Evolutionary conservation across 352 stramenopile species (phyloP).

Genomic region (Phytophthora boehmeriae): DNA sequence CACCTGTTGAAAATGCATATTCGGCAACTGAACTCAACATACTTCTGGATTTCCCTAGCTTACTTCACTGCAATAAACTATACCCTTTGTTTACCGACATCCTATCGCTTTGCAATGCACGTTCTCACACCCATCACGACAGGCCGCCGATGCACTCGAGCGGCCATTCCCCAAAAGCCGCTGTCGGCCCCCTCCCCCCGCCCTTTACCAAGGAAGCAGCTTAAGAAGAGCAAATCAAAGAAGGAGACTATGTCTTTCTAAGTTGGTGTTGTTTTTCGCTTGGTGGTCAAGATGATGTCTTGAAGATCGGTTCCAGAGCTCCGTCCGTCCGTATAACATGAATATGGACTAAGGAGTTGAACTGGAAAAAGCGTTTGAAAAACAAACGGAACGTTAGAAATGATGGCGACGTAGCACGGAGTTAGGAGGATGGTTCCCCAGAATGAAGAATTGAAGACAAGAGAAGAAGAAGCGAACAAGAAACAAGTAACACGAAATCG

Average conservation of each 20-base stretch:
- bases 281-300: slow-evolving; percentile 82
- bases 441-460: slow-evolving; percentile 81
- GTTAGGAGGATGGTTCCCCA: slow-evolving; percentile 86
- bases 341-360: slow-evolving; percentile 57
- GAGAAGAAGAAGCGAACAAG: slow-evolving; percentile 60
- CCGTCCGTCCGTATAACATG: slow-evolving; percentile 70
- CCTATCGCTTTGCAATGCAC: too few species aligned
- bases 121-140: too few species aligned
- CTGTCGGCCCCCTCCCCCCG: slow-evolving; percentile 65
- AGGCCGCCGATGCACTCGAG: neutral
- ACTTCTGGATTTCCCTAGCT: neutral
- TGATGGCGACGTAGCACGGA: slow-evolving; percentile 74
- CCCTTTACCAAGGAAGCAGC: slow-evolving; percentile 65
- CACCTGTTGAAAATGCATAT: slow-evolving; percentile 20
- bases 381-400: slow-evolving; percentile 78
- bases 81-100: neutral
- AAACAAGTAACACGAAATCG: slow-evolving; percentile 32
- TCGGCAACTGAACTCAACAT: slow-evolving; percentile 15
- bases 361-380: slow-evolving; percentile 60
- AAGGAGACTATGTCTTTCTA: slow-evolving; percentile 91
- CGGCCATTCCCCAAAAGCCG: slow-evolving; percentile 71
- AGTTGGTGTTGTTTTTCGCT: slow-evolving; percentile 78
- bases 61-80: neutral
- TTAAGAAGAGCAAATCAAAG: slow-evolving; percentile 75
- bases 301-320: slow-evolving; percentile 64